Evolutionary conservation across 805 yeast genomes (phyloP).

Genomic region (Hanseniaspora singularis): DNA sequence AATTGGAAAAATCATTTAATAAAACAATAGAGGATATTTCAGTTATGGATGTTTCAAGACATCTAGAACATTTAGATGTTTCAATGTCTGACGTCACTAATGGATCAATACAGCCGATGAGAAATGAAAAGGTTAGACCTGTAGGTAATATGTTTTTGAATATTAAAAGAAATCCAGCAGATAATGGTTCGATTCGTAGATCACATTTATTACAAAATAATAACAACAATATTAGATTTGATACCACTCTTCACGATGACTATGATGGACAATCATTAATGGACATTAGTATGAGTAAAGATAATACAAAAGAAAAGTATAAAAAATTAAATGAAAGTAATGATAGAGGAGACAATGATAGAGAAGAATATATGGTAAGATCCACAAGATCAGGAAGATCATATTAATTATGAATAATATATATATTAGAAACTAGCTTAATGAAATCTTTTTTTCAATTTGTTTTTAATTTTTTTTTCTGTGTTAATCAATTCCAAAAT

Average conservation of each 20-base stretch:
- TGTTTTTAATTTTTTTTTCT: no score
- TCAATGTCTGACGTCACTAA: slow-evolving; percentile 14
- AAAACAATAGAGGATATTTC: slow-evolving; percentile 31
- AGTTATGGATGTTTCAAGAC: slow-evolving; percentile 30
- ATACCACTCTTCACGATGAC: slow-evolving; percentile 14
- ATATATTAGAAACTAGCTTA: not conserved
- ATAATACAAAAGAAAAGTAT: not conserved
- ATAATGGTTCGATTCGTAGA: not conserved
- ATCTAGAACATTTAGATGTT: slow-evolving; percentile 27
- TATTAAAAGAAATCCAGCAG: not conserved
- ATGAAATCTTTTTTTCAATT: no score
- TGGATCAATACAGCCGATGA: not conserved
- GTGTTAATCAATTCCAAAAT: not conserved
- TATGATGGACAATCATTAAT: slow-evolving; percentile 12
- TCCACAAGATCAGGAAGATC: slow-evolving; percentile 13
- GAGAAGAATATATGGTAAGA: not conserved
- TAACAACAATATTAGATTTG: slow-evolving; percentile 6
- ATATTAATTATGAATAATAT: not conserved
- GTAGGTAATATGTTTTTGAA: slow-evolving; percentile 12
- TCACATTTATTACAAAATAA: not conserved
- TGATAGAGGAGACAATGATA: not conserved
- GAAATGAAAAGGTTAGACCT: not conserved
- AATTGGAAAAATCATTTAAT: slow-evolving; percentile 29
- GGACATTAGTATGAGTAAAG: slow-evolving; percentile 1
- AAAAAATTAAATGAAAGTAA: not conserved